These are phyloP conservation scores for Candida qinlingensis DNA, from an alignment of 805 yeast genomes.

Conservation along the genomic window DNA sequence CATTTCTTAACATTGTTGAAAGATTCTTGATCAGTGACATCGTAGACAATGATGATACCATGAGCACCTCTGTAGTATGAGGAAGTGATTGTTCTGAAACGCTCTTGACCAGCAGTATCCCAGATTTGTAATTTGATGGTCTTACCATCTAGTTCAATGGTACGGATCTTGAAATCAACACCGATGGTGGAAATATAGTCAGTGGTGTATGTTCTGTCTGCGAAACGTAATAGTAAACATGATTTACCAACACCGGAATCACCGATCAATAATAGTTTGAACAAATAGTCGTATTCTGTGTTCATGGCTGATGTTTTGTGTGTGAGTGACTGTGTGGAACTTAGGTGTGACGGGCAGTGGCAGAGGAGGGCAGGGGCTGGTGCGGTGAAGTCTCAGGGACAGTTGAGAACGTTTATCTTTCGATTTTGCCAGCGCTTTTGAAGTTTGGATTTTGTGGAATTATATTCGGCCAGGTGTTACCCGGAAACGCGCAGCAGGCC, in stretches of 20 bases:
- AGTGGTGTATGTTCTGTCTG: slow-evolving; percentile 95
- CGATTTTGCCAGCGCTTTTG: neutral
- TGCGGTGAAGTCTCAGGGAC: neutral
- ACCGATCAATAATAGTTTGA: slow-evolving; percentile 91
- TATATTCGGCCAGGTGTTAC: neutral
- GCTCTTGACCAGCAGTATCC: slow-evolving; percentile 99
- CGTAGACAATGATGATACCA: slow-evolving; percentile 96
- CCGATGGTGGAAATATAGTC: slow-evolving; percentile 98
- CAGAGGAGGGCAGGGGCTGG: neutral
- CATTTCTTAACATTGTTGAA: slow-evolving; percentile 96
- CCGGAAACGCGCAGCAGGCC: neutral
- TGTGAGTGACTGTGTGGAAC: neutral
- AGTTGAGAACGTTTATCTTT: neutral
- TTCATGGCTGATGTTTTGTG: slow-evolving; percentile 43
- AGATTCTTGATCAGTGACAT: slow-evolving; percentile 94
- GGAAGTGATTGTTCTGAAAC: slow-evolving; percentile 96
- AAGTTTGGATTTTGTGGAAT: neutral
- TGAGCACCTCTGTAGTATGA: slow-evolving; percentile 98
- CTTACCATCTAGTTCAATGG: slow-evolving; percentile 92
- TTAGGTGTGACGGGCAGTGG: neutral
- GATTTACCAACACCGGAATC: slow-evolving; percentile 99
- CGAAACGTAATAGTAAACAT: slow-evolving; percentile 88
- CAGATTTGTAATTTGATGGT: slow-evolving; percentile 96
- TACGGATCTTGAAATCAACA: slow-evolving; percentile 87
- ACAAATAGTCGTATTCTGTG: slow-evolving; percentile 95